Percentiles rank a stretch among this genome's conserved stretches.
phyloP scores from a whole-genome alignment of 164 flowering plant species.

The Protea cynaroides region DNA sequence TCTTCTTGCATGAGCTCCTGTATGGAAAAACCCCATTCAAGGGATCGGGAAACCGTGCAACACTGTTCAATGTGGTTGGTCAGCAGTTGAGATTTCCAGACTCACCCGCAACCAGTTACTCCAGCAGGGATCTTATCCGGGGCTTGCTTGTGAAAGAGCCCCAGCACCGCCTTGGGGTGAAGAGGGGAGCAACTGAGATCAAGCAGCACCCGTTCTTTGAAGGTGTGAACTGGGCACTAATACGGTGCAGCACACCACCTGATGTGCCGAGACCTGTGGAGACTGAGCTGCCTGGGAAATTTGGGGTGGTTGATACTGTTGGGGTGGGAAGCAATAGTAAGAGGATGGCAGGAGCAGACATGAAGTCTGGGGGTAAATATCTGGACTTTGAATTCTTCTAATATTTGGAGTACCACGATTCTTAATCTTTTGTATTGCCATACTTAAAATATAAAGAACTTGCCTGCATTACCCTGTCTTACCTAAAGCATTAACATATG shows the following conservation, averaged over 20 bases:
- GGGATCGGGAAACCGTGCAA: slow-evolving; percentile 79
- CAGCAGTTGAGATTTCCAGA: slow-evolving; percentile 70
- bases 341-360: slow-evolving; percentile 39
- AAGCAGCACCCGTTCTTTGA: slow-evolving; percentile 86
- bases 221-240: slow-evolving; percentile 82
- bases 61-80: slow-evolving; percentile 76
- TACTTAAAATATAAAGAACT: background rate
- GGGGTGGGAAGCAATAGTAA: slow-evolving; percentile 51
- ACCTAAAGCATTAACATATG: background rate
- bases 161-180: slow-evolving; percentile 62
- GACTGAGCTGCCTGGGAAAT: slow-evolving; percentile 38
- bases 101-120: slow-evolving; percentile 58
- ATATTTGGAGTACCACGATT: slow-evolving; percentile 3
- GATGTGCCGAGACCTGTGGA: slow-evolving; percentile 64
- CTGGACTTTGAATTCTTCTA: slow-evolving; percentile 84
- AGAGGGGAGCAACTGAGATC: slow-evolving; percentile 86
- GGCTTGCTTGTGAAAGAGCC: slow-evolving; percentile 80
- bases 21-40: slow-evolving; percentile 80
- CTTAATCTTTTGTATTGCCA: background rate
- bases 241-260: slow-evolving; percentile 78
- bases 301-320: slow-evolving; percentile 35
- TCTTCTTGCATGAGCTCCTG: slow-evolving; percentile 67
- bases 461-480: background rate
- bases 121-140: slow-evolving; percentile 56
- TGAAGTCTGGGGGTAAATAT: slow-evolving; percentile 59